phyloP scores from a whole-genome alignment of 306 rosid species.

The Benincasa hispida region DNA sequence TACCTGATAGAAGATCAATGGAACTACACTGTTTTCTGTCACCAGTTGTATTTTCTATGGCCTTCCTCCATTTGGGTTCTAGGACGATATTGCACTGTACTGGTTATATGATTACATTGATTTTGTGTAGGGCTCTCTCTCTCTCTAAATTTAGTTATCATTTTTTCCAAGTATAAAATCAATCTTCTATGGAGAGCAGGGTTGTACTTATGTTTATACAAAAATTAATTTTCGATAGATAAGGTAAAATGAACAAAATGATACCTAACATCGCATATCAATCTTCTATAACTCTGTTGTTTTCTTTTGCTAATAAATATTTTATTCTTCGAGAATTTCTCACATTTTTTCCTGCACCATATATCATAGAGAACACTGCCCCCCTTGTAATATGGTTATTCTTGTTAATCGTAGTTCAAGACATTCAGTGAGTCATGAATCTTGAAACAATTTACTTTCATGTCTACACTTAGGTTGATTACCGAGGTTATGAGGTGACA shows the following conservation, averaged over 20 bases:
- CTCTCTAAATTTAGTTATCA: too few species aligned
- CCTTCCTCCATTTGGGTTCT: not conserved
- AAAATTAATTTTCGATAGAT: not conserved
- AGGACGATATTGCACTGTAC: not conserved
- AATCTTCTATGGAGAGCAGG: not conserved
- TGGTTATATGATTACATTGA: not conserved
- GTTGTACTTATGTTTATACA: not conserved
- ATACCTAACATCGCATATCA: not conserved
- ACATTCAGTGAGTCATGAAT: not conserved
- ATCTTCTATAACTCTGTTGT: not conserved
- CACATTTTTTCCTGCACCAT: not conserved
- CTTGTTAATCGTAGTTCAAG: slow-evolving; percentile 5
- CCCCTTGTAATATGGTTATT: not conserved
- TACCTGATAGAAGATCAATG: not conserved
- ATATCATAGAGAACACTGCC: not conserved
- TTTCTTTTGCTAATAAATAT: not conserved
- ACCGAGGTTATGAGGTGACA: slow-evolving; percentile 96
- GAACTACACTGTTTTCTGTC: not conserved
- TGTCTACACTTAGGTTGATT: slow-evolving; percentile 60
- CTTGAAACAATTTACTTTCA: slow-evolving; percentile 7
- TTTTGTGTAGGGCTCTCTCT: not conserved
- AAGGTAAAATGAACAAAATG: not conserved
- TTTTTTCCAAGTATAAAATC: not conserved
- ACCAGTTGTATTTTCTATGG: not conserved
- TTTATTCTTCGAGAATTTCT: not conserved